Conservation (phyloP, 345 rosid species). For the Corchorus olitorius region DNA sequence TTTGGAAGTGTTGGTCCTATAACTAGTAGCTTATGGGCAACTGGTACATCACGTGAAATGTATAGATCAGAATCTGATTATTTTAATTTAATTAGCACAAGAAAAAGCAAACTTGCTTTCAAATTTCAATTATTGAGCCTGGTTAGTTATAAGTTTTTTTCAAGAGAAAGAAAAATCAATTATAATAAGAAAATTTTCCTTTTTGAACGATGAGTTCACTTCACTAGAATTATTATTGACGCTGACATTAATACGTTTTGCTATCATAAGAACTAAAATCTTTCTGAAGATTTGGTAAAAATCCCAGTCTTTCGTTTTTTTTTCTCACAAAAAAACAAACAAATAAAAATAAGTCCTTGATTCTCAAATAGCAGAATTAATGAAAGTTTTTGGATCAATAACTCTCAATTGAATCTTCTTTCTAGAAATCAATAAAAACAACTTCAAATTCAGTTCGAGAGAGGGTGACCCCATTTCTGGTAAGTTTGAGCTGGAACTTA, state of each 20-base stretch:
- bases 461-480: background rate
- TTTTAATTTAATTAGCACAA: background rate
- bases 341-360: background rate
- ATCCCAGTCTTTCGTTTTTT: background rate
- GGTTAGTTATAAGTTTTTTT: too few species aligned
- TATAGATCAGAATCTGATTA: background rate
- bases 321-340: too few species aligned
- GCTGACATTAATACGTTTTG: background rate
- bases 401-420: background rate
- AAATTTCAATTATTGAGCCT: background rate
- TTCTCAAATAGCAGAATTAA: background rate
- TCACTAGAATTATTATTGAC: too few species aligned
- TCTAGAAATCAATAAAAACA: background rate
- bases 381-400: background rate
- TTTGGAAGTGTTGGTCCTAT: background rate
- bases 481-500: slow-evolving; percentile 19
- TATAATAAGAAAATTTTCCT: too few species aligned
- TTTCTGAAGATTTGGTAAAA: background rate
- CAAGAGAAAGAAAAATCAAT: too few species aligned
- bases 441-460: background rate
- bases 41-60: background rate
- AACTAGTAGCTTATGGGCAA: too few species aligned
- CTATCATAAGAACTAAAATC: background rate
- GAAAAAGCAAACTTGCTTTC: background rate
- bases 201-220: too few species aligned